Evolutionary conservation across 345 rosid genomes (phyloP).

Genomic region (Bruguiera gymnorhiza): DNA sequence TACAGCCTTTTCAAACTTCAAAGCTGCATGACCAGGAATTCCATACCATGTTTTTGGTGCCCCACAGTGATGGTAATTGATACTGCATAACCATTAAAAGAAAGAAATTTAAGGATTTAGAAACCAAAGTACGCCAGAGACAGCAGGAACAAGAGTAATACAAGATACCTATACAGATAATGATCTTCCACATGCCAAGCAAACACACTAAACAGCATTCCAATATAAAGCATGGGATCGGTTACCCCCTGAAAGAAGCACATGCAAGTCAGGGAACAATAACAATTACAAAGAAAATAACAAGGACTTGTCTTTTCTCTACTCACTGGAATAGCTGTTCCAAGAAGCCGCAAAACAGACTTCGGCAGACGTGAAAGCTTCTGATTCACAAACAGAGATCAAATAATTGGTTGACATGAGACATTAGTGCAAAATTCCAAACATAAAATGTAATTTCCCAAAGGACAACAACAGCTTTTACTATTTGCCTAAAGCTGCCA

Average conservation of each 20-base stretch:
- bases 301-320: background rate
- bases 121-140: background rate
- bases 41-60: constrained; percentile 99
- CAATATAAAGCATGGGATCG: constrained; percentile 99
- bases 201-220: constrained; percentile 98
- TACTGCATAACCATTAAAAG: constrained; percentile 44
- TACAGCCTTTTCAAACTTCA: constrained; percentile 87
- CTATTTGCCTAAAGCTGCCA: too few species aligned
- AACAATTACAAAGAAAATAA: background rate
- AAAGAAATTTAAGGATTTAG: background rate
- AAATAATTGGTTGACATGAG: constrained; percentile 1
- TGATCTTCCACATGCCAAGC: constrained; percentile 99
- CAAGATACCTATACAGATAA: constrained; percentile 80
- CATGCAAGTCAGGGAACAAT: constrained; percentile 6
- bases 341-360: constrained; percentile 84
- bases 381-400: constrained; percentile 39
- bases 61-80: constrained; percentile 98
- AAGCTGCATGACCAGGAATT: constrained; percentile 89
- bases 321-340: constrained; percentile 78
- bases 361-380: constrained; percentile 78
- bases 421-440: background rate
- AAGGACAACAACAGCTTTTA: background rate
- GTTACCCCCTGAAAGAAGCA: constrained; percentile 86
- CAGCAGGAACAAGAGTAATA: background rate
- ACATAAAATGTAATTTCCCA: background rate